phyloP scores from a whole-genome alignment of 768 basidiomycete genomes.

The Hericium coralloides region DNA sequence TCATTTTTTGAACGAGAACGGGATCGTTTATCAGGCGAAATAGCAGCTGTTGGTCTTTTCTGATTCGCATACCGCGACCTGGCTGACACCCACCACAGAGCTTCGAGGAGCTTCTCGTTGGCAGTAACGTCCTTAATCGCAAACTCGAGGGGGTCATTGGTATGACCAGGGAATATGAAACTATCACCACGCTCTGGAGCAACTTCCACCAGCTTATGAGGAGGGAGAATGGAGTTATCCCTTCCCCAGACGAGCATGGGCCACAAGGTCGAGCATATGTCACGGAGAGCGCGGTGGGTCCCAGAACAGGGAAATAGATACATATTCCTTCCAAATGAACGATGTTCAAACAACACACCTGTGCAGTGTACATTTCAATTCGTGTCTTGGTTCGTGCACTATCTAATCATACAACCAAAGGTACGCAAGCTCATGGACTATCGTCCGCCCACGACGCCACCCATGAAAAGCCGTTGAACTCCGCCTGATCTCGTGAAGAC shows the following conservation, averaged over 20 bases:
- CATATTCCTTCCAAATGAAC: conserved; percentile 3
- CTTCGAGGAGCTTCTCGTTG: conserved; percentile 81
- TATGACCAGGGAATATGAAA: conserved; percentile 89
- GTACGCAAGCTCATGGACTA: conserved; percentile 13
- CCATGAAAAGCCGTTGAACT: conserved; percentile 98
- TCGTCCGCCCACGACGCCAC: conserved; percentile 37
- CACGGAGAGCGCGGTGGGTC: conserved; percentile 20
- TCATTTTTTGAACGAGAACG: conserved; percentile 77
- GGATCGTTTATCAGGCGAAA: conserved; percentile 63
- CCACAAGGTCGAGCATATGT: conserved; percentile 41
- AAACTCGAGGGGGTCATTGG: conserved; percentile 89
- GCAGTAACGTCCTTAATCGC: conserved; percentile 79
- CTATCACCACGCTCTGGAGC: conserved; percentile 79
- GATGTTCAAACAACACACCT: neutral
- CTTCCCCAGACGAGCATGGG: too few species aligned
- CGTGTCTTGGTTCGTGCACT: neutral
- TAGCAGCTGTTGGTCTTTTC: conserved; percentile 45
- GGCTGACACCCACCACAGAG: conserved; percentile 36
- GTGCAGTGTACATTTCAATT: neutral
- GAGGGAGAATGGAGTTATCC: too few species aligned
- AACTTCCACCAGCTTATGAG: conserved; percentile 71
- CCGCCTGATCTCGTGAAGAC: conserved; percentile 82
- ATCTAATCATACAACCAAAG: neutral
- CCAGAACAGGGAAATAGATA: conserved; percentile 20
- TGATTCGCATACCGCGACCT: neutral